Evolutionary conservation across 495 filamentous ascomycete genomes (phyloP).

Genomic region (Aspergillus biplanus): DNA sequence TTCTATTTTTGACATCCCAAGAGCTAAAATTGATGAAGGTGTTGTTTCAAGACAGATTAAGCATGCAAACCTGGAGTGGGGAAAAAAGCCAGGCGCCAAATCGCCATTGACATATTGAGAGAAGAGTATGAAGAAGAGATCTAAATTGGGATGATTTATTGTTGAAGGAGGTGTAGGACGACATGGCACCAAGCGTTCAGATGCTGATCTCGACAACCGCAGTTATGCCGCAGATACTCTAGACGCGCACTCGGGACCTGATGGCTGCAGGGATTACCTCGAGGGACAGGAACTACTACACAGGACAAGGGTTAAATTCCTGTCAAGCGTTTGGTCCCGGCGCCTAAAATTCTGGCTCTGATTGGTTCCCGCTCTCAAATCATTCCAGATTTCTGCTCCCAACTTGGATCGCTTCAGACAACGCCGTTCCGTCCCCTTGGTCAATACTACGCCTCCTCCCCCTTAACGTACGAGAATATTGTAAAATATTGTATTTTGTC

Average conservation of each 20-base stretch:
- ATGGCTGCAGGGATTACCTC: conserved; percentile 20
- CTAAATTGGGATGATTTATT: conserved; percentile 25
- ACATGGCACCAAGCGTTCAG: conserved; percentile 8
- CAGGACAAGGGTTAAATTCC: conserved; percentile 12
- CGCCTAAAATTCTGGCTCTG: background rate
- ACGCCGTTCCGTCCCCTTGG: background rate
- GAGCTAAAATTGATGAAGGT: conserved; percentile 10
- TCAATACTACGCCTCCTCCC: background rate
- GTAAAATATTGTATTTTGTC: background rate
- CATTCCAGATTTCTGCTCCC: too few species aligned
- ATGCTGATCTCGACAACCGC: conserved; percentile 10
- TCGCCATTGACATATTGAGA: conserved; percentile 12
- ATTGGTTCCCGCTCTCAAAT: conserved; percentile 4
- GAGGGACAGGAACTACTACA: conserved; percentile 8
- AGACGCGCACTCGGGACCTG: conserved; percentile 12
- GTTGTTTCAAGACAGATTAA: conserved; percentile 18
- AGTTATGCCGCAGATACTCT: conserved; percentile 6
- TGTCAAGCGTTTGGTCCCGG: conserved; percentile 5
- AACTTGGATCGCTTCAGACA: background rate
- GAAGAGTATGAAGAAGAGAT: conserved; percentile 10
- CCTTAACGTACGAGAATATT: background rate
- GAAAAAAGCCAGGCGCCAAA: conserved; percentile 20
- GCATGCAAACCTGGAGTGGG: conserved; percentile 26
- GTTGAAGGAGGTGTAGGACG: conserved; percentile 12
- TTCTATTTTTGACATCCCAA: conserved; percentile 25